Evolutionary conservation across 495 filamentous ascomycete species (phyloP), one percentile per base, ranked within the genome.

Genomic region (Penicillium coffeae): DNA sequence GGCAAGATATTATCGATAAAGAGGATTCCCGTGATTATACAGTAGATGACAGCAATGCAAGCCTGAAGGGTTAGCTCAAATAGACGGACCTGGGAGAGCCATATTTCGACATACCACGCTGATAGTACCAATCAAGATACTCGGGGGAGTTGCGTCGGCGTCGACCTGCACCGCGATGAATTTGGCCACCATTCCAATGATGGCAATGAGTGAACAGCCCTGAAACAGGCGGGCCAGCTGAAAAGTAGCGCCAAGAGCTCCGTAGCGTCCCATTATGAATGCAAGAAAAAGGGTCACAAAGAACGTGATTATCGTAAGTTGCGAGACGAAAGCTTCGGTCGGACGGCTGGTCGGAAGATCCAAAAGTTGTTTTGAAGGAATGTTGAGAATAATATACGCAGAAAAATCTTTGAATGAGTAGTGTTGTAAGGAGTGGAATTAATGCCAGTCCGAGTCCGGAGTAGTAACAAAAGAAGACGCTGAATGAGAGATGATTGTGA

Each of bases 161-260:
- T 70, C 55, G n/a, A 90, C 77, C 48, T 95, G 88, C 21, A 83
- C 69, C n/a, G 81, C 79, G 60, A 95, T 83, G 71, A 95, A 92
- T 63, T 89, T 89, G 46, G 88, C 79, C 1, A 80, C 82, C 52
- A 95, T 80, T 42, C 89, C 89, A 58, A 96, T 86, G 52, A 90
- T 82, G 38, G 81, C 75, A 54, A 95, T 80, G 51, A 97, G 82
- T 16, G 77, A 84, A 41, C 83, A 71, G 39, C 78, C 72, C 63
- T 95, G 84, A 48, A 91, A 75, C 19, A 79, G 72, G 21, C 92
- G 81, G 51, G 85, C 78, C 47, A 86, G 60, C 25, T 83, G 81
- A 75, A 94, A 95, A 50, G 82, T 87, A 43, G 82, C 80, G 53
- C 88, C 88, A 38, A 95, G 72, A 56, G 85, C 87, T 55, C 91